phyloP scores from a whole-genome alignment of 495 filamentous ascomycete species.

The Friedmanniomyces simplex region DNA sequence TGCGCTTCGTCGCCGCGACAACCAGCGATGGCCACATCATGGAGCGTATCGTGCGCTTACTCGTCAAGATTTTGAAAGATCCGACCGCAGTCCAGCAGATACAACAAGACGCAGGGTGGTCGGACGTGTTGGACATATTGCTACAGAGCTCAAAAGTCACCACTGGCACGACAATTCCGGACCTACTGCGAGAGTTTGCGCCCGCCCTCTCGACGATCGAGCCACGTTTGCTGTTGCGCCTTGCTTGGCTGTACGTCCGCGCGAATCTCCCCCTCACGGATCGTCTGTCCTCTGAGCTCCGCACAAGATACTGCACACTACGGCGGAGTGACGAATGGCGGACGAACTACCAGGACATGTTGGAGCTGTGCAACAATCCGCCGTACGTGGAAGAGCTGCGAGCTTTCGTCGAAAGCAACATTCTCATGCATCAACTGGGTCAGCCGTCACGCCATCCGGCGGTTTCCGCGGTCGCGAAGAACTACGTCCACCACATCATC shows the following conservation, averaged over 20 bases:
- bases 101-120: conserved; percentile 31
- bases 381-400: background rate
- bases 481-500: background rate
- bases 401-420: background rate
- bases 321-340: background rate
- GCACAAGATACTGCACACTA: background rate
- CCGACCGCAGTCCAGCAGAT: conserved; percentile 41
- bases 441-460: background rate
- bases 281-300: background rate
- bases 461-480: background rate
- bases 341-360: background rate
- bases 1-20: conserved; percentile 8
- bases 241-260: background rate
- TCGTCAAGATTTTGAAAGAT: conserved; percentile 34
- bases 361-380: background rate
- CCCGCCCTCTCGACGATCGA: background rate
- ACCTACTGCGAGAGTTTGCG: background rate
- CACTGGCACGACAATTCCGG: background rate
- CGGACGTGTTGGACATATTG: conserved; percentile 43
- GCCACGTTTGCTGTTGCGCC: background rate
- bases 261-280: background rate
- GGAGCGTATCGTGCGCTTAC: conserved; percentile 42
- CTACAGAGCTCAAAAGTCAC: conserved; percentile 37
- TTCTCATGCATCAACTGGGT: background rate
- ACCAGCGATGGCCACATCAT: conserved; percentile 37